These are phyloP conservation scores for Infundibulicybe gibba DNA, from an alignment of 768 basidiomycete genomes.

Conservation along the genomic window DNA sequence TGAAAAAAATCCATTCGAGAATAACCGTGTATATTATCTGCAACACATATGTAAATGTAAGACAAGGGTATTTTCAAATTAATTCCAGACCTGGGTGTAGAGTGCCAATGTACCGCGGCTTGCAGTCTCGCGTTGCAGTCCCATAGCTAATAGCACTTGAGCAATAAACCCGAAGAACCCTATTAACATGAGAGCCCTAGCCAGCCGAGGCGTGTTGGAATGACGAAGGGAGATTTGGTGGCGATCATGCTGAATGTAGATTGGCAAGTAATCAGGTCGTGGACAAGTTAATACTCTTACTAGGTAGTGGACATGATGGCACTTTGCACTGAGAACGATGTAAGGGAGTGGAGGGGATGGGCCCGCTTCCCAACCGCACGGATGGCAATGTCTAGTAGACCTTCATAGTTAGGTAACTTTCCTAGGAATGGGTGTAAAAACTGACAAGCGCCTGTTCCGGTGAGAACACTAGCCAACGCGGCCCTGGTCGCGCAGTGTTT, in stretches of 20 bases:
- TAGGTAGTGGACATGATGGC: background rate
- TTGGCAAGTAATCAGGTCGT: background rate
- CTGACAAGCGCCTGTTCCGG: constrained; percentile 51
- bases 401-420: background rate
- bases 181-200: constrained; percentile 39
- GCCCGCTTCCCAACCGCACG: constrained; percentile 76
- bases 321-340: background rate
- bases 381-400: constrained; percentile 31
- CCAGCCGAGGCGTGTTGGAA: constrained; percentile 41
- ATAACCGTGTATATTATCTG: constrained; percentile 1
- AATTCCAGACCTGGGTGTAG: constrained; percentile 28
- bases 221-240: constrained; percentile 30
- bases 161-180: constrained; percentile 46
- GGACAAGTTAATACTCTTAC: background rate
- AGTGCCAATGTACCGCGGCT: constrained; percentile 59
- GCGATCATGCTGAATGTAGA: constrained; percentile 34
- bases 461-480: constrained; percentile 45
- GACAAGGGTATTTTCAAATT: background rate
- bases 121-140: constrained; percentile 38
- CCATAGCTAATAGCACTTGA: constrained; percentile 53
- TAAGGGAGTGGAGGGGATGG: constrained; percentile 59
- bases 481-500: constrained; percentile 22
- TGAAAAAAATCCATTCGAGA: constrained; percentile 3
- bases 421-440: background rate
- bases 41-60: background rate